Evolutionary conservation across 805 yeast genomes (phyloP), one percentile per base, ranked within the genome.

Genomic region (Tetrapisispora nanseiensis): DNA sequence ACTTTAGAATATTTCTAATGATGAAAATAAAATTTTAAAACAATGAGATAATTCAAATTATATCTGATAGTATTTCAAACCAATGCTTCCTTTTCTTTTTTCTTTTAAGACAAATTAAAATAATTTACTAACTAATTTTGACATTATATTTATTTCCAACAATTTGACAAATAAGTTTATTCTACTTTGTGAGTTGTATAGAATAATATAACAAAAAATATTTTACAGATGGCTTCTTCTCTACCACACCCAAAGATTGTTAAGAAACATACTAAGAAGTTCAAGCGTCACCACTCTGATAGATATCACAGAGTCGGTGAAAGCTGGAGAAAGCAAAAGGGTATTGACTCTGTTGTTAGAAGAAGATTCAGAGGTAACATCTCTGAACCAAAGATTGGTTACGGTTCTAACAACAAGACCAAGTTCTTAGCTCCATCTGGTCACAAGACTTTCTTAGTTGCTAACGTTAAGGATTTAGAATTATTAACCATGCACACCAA

Each of bases 241-340:
- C 76, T 86, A 69, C 85, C 95, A 68, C 95, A 86, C 81, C 97
- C 97, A 76, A 89, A 86, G 90, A 92, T 92, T 76, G 97, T 90
- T 73, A 94, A 92, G 90, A 92, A 92, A 87, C 92, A 89, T 86
- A 70, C 87, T 68, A 86, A 86, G 81, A 84, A 83, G 82, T 92
- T 92, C 85, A 94, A 89, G 90, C 87, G 99, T 80, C 97, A 90
- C 74, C 98, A 92, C 81, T 87, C 96, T 73, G 99, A 92, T 83
- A 86, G 96, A 77, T 90, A 87, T 77, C 82, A 80, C 81, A 89
- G 99, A 77, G 96, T 92, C 62, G 76, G 86, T 67, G 97, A 86
- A 76, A 82, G 81, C 82, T 94, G 98, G 98, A 92, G 99, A 86
- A 90, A 92, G 79, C 99, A 94, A 78, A 92, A 92, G 86, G 99